Base-by-base conservation (phyloP, 257 asterid species). In the Nicotiana otophora region DNA sequence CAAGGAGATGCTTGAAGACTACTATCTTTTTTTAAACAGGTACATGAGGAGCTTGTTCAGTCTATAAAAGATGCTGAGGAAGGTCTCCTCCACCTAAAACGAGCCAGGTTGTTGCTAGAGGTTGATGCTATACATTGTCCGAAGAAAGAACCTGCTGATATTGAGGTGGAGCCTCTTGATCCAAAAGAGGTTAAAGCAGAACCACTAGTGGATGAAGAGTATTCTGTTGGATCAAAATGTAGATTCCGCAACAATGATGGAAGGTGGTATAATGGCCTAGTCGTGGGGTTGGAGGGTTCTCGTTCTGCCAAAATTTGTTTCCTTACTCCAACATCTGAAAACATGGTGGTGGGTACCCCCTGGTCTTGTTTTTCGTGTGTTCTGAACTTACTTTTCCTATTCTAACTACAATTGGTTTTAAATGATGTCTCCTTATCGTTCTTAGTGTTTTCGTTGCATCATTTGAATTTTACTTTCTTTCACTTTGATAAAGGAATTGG, bases 231-330 rank as follows among this genome's bases (percentile, higher is more conserved):
- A 79, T 94, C 99, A 34, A 96, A 92, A 87, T 96, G 99, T 90
- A 92, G 98, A 84, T 96, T 96, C 81, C 97, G 98, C 20, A 88
- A 87, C 82, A 92, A 91, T 55, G 92, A 96, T 87, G 99, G 98
- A 57, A 89, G 97, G 81, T 96, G 99, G 98, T 96, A 96, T 85
- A 86, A 92, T 77, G 98, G 99, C 81, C 86, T 88, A 70, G 77
- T 96, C 82, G 87, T 96, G 85, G 92, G 90, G 58, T 62, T 90
- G 88, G 97, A 92, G 86, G 95, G 91, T 80, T 83, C 93, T 57
- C 87, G 83, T 74, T 82, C 88, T 82, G 99, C 98, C 1, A 93
- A 88, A 83, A 84, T 94, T 85, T 84, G 93, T 76, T 96, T 92
- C 87, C 95, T 89, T 65, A 89, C 91, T 64, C 98, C 99, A 77